Percentiles rank a stretch among this genome's conserved stretches.
Conservation (phyloP, 345 rosid genomes). For the Acer yangbiense region DNA sequence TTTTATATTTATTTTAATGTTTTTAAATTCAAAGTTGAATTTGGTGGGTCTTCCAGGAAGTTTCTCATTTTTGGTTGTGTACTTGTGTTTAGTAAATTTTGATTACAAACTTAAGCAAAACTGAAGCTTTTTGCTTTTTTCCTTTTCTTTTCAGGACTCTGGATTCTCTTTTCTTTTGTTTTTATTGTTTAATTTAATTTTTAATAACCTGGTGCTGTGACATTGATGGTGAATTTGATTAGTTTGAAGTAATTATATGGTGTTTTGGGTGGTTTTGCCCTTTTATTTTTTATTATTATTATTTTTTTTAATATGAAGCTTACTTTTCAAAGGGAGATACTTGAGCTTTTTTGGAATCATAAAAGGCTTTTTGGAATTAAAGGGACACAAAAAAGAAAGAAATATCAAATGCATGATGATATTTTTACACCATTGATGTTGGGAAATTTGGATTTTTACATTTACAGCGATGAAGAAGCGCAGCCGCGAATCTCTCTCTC, state of each 20-base stretch:
- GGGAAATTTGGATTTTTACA: slow-evolving; percentile 28
- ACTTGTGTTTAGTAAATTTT: slow-evolving; percentile 23
- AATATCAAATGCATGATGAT: neutral
- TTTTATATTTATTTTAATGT: slow-evolving; percentile 5
- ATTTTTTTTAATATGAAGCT: slow-evolving; percentile 17
- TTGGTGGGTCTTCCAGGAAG: slow-evolving; percentile 51
- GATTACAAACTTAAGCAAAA: slow-evolving; percentile 55
- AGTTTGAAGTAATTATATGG: slow-evolving; percentile 23
- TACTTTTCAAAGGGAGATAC: slow-evolving; percentile 37
- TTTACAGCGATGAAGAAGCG: slow-evolving; percentile 87
- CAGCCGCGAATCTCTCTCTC: slow-evolving; percentile 53
- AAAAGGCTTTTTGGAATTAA: slow-evolving; percentile 15
- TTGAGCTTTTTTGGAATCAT: slow-evolving; percentile 25
- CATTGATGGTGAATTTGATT: slow-evolving; percentile 8
- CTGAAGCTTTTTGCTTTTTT: slow-evolving; percentile 37
- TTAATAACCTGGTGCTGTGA: slow-evolving; percentile 22
- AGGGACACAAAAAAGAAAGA: neutral
- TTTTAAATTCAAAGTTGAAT: slow-evolving; percentile 15
- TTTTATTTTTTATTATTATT: neutral
- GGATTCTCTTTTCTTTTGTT: slow-evolving; percentile 43
- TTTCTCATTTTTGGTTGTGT: slow-evolving; percentile 39
- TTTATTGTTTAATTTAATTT: slow-evolving; percentile 10
- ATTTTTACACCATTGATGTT: slow-evolving; percentile 18
- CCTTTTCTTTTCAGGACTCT: slow-evolving; percentile 47
- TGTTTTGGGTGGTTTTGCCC: slow-evolving; percentile 1